Percentiles rank a stretch among this genome's conserved stretches.
Conservation (phyloP, 805 yeast genomes). For the Lachancea fermentati region DNA sequence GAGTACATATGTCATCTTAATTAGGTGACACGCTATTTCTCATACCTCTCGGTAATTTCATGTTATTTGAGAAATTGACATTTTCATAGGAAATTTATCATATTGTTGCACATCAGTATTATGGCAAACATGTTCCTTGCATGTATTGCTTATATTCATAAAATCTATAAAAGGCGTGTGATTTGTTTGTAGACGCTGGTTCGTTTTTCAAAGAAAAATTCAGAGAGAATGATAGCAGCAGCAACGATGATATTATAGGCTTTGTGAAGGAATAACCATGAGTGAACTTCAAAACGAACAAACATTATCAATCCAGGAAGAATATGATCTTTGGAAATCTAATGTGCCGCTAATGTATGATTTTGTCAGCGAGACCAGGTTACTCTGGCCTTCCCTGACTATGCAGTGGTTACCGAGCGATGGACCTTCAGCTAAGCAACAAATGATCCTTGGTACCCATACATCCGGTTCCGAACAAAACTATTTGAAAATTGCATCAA, state of each 20-base stretch:
- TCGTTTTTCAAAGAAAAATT: no score
- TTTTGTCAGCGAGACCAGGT: conserved; percentile 71
- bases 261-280: not conserved
- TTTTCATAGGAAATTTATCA: no score
- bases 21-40: no score
- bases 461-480: conserved; percentile 65
- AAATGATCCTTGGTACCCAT: conserved; percentile 63
- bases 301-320: conserved; percentile 38
- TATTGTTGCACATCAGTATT: no score
- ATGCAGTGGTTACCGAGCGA: conserved; percentile 66
- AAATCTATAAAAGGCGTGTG: no score
- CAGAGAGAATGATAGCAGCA: no score
- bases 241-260: not conserved
- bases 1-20: no score
- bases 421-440: conserved; percentile 37
- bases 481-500: conserved; percentile 58
- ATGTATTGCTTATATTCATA: no score
- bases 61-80: no score
- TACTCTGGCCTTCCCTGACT: conserved; percentile 79
- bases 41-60: no score
- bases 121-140: no score
- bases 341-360: conserved; percentile 80
- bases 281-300: conserved; percentile 3
- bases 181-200: no score
- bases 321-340: conserved; percentile 74